Base-by-base conservation (phyloP, 2,329 filamentous ascomycete species). In the Sporothrix schenckii region DNA sequence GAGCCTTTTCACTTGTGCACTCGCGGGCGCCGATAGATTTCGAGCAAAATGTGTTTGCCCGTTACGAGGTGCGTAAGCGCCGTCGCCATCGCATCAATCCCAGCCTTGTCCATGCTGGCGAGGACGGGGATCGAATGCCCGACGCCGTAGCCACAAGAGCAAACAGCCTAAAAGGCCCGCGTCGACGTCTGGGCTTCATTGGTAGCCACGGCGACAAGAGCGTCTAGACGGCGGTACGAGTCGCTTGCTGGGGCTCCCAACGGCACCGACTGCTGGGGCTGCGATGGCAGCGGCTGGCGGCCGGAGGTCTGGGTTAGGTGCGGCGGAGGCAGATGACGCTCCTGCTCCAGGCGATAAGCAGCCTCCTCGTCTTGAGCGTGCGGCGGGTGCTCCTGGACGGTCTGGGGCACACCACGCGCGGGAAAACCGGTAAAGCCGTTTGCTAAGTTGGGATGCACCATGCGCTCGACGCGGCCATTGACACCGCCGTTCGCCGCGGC, bases 371-470 rank as follows among this genome's bases (percentile, higher is more conserved):
- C 54, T 24, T 58, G 49, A 14, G 39, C 30, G 16, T 52, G 71
- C 24, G 66, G 21, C 41, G 63, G 71, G 27, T 72, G 56, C 68
- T 74, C 73, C 53, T 70, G 71, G 4, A 72, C 70, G 0, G 73
- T 74, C 30, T 72, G 74, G 9, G 72, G 72, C 27, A 73, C 70
- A n/a, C 72, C 69, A 19, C 72, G 72, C 0, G 70, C 54, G 9
- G 74, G 72, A 66, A 75, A 75, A 4, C 73, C 72, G 0, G 72
- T 34, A 39, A 75, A 75, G 11, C 73, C 74, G 52, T 71, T 72
- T n/a, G 69, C 65, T 1, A 75, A 54, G 73, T 88, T 88, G 2
- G 86, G 86, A 70, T 88, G 86, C 4, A 86, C 81, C 78, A 88
- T 87, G 19, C 85, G 83, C 53, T 87, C 85, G 2, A 87, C 84